Base-by-base conservation (phyloP, 2,329 filamentous ascomycete species). In the Acarospora socialis region DNA sequence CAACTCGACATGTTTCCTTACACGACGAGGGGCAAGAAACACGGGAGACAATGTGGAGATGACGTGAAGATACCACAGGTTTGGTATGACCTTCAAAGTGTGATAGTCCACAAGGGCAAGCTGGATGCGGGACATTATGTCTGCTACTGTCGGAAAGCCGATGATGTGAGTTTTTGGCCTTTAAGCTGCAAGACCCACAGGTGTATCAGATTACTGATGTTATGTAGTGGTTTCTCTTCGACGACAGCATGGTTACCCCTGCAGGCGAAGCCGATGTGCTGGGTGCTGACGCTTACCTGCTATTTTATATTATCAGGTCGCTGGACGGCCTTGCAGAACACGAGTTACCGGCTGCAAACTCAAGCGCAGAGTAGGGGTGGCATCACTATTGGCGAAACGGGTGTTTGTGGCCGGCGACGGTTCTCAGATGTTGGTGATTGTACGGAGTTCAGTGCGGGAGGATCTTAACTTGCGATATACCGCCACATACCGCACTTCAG, bases 81-180 rank as follows among this genome's bases (percentile, higher is more conserved):
- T 7, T 28, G 26, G 4, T 95, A 94, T 52, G 83, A 93, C 44
- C 68, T 95, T 1, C 69, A 86, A 12, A 84, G 81, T 40, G 86
- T 93, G 3, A 79, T 95, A 14, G 86, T 93, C 22, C 87, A 95
- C 49, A 81, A 92, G 38, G 87, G 87, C 31, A 83, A 87, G 54
- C 79, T 94, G 35, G 84, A 94, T 46, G 84, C 82, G 1, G 87
- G 86, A 10, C 84, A 94, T 51, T 94, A 92, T 49, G 75, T 86
- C 35, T 81, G 78, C n/a, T 94, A 92, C 53, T 84, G 81, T 37
- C 66, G 82, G 28, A 78, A 87, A 37, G 80, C 77, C 4, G 78
- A 81, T 34, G 72, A 80, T 62, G 70, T 71, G 53, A 40, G 62
- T 50, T 23, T 22, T 27, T 24, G 10, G 21, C 19, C 12, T 30